Percentiles rank a stretch among this genome's conserved stretches.
Evolutionary conservation across 164 flowering plant genomes (phyloP).

Genomic region (Macadamia integrifolia): DNA sequence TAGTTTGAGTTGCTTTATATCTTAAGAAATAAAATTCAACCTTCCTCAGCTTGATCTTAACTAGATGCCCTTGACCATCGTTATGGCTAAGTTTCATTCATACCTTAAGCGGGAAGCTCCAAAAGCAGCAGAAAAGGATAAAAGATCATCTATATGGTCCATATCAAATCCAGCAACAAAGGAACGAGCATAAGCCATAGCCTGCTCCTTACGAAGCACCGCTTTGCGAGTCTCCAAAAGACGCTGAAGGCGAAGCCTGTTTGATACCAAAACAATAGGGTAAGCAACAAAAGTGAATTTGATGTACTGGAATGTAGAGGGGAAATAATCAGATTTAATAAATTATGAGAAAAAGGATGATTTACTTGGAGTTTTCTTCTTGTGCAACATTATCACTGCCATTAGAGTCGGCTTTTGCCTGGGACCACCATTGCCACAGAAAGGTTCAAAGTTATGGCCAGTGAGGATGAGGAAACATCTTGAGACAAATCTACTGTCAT

Average conservation of each 20-base stretch:
- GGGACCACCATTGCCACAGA: constrained; percentile 11
- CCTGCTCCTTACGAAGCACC: constrained; percentile 80
- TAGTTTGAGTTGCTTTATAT: not conserved
- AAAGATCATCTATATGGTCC: constrained; percentile 54
- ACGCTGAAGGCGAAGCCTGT: constrained; percentile 70
- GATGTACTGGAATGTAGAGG: not conserved
- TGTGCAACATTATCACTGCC: constrained; percentile 26
- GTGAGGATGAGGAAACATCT: constrained; percentile 7
- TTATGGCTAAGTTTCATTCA: not conserved
- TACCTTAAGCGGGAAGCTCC: constrained; percentile 93
- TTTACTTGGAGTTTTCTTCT: constrained; percentile 82
- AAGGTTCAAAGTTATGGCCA: constrained; percentile 2
- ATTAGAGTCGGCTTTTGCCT: constrained; percentile 39
- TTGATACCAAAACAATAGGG: constrained; percentile 10
- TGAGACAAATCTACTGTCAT: not conserved
- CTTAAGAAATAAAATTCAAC: not conserved
- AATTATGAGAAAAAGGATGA: constrained; percentile 6
- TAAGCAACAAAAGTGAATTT: constrained; percentile 11
- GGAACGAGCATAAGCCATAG: constrained; percentile 93
- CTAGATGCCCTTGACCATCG: not conserved
- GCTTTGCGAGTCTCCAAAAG: constrained; percentile 69
- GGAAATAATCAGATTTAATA: constrained; percentile 2
- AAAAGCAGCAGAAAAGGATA: constrained; percentile 73
- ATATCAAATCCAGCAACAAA: constrained; percentile 76
- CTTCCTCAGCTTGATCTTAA: not conserved